Evolutionary conservation across 441 rosid species (phyloP), one percentile per base, ranked within the genome.

Genomic region (Biscutella auriculata): DNA sequence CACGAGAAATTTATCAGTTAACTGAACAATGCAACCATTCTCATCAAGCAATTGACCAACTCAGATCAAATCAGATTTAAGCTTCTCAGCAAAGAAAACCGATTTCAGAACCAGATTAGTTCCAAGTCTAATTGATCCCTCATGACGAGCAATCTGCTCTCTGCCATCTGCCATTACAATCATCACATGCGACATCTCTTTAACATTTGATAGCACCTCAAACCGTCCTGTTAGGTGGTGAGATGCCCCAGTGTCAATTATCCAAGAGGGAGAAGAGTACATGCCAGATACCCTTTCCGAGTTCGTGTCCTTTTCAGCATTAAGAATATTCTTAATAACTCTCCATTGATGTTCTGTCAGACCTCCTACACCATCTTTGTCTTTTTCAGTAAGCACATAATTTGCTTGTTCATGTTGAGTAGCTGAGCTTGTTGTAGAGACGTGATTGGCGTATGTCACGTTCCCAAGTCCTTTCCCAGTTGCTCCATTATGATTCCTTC

Each of bases 121-220:
- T 0, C 39, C 26, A 5, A 49, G 26, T 0, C 0, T 2, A 1
- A 49, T 1, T 0, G 14, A 0, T 0, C 41, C 56, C 11, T 51
- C 41, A 0, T 7, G 17, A 0, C 3, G 2, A 0, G 29, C 10
- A 1, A 33, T 1, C 2, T 6, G 3, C n/a, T 51, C 28, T 8
- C 21, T 12, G 0, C 54, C 40, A 16, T 49, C 40, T 5, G 36
- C 54, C 26, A 49, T 8, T 0, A 30, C 4, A 3, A 49, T 6
- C 0, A 49, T 6, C 0, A 49, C 26, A 0, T 13, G 39, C 0
- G 9, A 0, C 26, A 49, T 49, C 1, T 34, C 8, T n/a, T 19
- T 2, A 0, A 52, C 43, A n/a, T 52, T 3, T 0, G 19, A 0
- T 0, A 12, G 2, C 0, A 0, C 1, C 0, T 21, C 42, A 4